A percentile compares a stretch with the other conserved stretches of the same genome.
These are phyloP conservation scores for Ramaria sp. DNA, from an alignment of 768 basidiomycete species.

Conservation along the genomic window DNA sequence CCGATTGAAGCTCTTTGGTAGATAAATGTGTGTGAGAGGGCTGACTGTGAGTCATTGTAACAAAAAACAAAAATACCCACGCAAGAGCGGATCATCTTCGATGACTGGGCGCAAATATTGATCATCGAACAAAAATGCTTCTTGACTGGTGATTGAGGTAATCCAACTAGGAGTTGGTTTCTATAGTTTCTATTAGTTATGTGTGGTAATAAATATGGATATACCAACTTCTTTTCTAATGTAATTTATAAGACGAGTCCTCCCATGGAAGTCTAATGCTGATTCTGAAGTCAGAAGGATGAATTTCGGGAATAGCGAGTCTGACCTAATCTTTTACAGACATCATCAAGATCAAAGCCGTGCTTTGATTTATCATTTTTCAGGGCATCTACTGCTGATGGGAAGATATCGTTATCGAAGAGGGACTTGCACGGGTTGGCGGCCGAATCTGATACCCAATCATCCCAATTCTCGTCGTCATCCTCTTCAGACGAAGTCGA, in stretches of 20 bases:
- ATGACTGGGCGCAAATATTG: constrained; percentile 72
- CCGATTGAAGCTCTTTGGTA: constrained; percentile 47
- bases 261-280: constrained; percentile 72
- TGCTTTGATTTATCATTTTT: constrained; percentile 48
- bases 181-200: constrained; percentile 43
- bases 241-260: constrained; percentile 78
- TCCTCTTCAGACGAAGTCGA: constrained; percentile 17
- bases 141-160: constrained; percentile 38
- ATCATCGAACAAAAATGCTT: constrained; percentile 61
- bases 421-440: constrained; percentile 52
- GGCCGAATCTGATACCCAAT: constrained; percentile 67
- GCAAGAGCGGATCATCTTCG: constrained; percentile 82
- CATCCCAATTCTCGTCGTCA: constrained; percentile 63
- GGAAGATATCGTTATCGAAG: constrained; percentile 57
- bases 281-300: background rate
- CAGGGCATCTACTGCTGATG: constrained; percentile 48
- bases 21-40: background rate
- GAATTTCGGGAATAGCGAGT: constrained; percentile 1
- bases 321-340: constrained; percentile 46
- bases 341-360: constrained; percentile 48
- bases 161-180: constrained; percentile 38
- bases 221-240: constrained; percentile 60
- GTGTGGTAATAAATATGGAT: background rate
- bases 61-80: constrained; percentile 35
- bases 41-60: background rate